Base-by-base conservation (phyloP, 2,329 filamentous ascomycete genomes). In the Exserohilum rostratum region DNA sequence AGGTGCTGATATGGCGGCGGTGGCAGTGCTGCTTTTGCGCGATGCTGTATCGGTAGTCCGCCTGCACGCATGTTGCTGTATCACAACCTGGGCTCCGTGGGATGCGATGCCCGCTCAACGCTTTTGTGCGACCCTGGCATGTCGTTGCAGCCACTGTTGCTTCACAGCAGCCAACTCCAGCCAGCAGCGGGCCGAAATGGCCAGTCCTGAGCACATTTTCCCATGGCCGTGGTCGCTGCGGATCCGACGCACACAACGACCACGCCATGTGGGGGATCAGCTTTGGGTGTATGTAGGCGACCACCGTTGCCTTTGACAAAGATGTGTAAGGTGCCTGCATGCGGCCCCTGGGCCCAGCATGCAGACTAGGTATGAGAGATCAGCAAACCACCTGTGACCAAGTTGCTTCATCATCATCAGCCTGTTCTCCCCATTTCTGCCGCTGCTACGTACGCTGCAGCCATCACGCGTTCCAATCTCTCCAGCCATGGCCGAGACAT, bases 11-110 rank as follows among this genome's bases (percentile, higher is more conserved):
- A 55, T 62, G 53, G 61, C 60, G 58, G 67, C 64, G 60, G 70
- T 71, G 70, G 70, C 70, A 70, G 70, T 72, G 51, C 51, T 44
- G 46, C 65, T 67, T 55, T 45, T 49, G 35, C 46, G 42, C 49
- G 25, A 46, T 34, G 18, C 47, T 54, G 50, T 20, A 49, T 58
- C 46, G 33, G 44, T 35, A 25, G 43, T 42, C 38, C 20, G 27
- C 44, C 39, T 31, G 42, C 40, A 50, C 10, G 17, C 55, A 50
- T 56, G 44, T 49, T 44, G 42, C 43, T 30, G 52, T 46, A 44
- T 46, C 39, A 58, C 38, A 51, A 43, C 42, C 20, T 50, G 39
- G 27, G 42, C 40, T 22, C 27, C 22, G 22, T 20, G 38, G 18
- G 17, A 29, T 6, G n/a, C 17, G 9, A 22, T 22, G 15, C 39